Percentiles rank a stretch among this genome's conserved stretches.
Evolutionary conservation across 768 basidiomycete genomes (phyloP).

Genomic region (Xerocomus spinulosus): DNA sequence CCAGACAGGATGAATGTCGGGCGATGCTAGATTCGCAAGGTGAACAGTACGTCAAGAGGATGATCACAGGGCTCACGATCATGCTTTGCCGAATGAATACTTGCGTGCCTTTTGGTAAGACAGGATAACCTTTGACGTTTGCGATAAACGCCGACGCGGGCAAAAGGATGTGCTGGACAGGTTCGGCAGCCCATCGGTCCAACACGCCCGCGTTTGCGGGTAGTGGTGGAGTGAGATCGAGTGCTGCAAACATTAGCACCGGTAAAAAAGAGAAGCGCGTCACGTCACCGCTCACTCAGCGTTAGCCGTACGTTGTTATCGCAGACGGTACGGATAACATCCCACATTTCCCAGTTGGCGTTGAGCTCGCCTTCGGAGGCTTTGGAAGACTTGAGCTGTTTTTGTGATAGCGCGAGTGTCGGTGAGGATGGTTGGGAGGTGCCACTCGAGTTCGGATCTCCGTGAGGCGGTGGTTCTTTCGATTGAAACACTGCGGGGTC

Average conservation of each 20-base stretch:
- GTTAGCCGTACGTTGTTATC: conserved; percentile 74
- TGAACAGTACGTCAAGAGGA: conserved; percentile 15
- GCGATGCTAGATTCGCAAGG: conserved; percentile 54
- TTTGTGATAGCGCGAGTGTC: too few species aligned
- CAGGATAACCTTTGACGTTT: conserved; percentile 95
- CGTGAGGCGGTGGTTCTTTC: conserved; percentile 25
- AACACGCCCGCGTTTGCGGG: conserved; percentile 74
- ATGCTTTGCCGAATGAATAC: conserved; percentile 86
- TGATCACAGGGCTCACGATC: conserved; percentile 51
- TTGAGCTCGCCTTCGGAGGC: conserved; percentile 57
- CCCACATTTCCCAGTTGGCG: conserved; percentile 98
- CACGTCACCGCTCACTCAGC: conserved; percentile 60
- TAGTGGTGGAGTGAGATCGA: conserved; percentile 87
- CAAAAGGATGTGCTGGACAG: conserved; percentile 82
- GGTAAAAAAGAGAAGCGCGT: conserved; percentile 1
- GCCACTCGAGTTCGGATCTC: conserved; percentile 23
- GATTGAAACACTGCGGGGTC: conserved; percentile 60
- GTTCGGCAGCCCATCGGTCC: conserved; percentile 89
- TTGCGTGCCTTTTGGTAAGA: conserved; percentile 90
- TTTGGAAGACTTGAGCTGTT: conserved; percentile 26
- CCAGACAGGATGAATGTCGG: conserved; percentile 82
- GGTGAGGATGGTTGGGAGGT: too few species aligned
- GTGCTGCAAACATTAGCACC: conserved; percentile 47
- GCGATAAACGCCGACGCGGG: conserved; percentile 91
- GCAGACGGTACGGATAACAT: conserved; percentile 85